Evolutionary conservation across 208 protist genomes (phyloP), one percentile per base, ranked within the genome.

Genomic region (Acanthamoeba sp.): DNA sequence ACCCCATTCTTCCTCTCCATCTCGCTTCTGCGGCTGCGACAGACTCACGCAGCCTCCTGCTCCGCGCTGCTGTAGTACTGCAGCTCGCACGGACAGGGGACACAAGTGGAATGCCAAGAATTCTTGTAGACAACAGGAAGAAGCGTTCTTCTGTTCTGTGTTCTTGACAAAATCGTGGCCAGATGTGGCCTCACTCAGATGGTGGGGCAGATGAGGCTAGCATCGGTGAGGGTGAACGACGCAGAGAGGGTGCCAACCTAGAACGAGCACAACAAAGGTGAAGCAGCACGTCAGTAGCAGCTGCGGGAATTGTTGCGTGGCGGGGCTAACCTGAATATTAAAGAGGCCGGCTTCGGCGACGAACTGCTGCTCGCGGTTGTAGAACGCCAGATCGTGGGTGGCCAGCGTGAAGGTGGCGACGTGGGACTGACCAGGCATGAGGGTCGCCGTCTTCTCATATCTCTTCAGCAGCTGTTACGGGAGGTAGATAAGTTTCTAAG

Each of bases 321-420:
- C 7, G 14, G 36, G 59, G 20, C 59, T 7, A 34, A 91, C 85
- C 59, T 71, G 48, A n/a, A 73, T 34, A 3, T 24, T 40, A 52
- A 91, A 91, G 29, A 48, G 85, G 57, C 85, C 85, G 12, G 55
- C 32, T 22, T 91, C 85, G 52, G 85, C 85, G 1, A 91, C 85
- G 59, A 91, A 91, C 27, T 45, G 36, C 55, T 91, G 57, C 22
- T 91, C 9, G 85, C 85, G 85, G 27, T 91, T 52, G 42, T 91
- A 91, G 52, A 91, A 91, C 7, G 85, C 85, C 45, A 91, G 42
- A 22, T 91, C 85, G 22, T 71, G 32, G 1, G 85, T 64, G 24
- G 12, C 14, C 34, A 91, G 55, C 45, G 34, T 73, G 34, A 91
- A 91, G 52, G 85, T 55, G 36, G 14, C 10, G 29, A 50, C 22